Evolutionary conservation across 1,284 basidiomycete species (phyloP).

Genomic region (Apiotrichum laibachii): DNA sequence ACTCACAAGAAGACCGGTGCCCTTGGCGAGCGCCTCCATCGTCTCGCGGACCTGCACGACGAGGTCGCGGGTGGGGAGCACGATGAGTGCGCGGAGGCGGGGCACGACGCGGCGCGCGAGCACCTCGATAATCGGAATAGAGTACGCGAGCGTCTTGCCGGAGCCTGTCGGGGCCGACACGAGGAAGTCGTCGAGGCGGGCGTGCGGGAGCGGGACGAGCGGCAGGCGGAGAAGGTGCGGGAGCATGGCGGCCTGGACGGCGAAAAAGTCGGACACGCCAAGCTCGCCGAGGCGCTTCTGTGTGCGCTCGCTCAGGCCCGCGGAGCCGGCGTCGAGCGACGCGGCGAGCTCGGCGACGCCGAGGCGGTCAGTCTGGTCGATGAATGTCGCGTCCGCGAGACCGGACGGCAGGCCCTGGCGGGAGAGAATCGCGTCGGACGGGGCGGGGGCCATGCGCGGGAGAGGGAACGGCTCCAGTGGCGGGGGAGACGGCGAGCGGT

Average conservation of each 20-base stretch:
- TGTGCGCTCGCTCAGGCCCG: constrained; percentile 62
- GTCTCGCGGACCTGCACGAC: constrained; percentile 90
- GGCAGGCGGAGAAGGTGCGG: constrained; percentile 40
- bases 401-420: constrained; percentile 75
- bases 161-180: constrained; percentile 98
- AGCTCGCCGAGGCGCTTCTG: constrained; percentile 66
- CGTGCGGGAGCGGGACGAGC: constrained; percentile 64
- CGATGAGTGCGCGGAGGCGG: constrained; percentile 82
- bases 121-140: constrained; percentile 85
- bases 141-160: constrained; percentile 94
- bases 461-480: constrained; percentile 62
- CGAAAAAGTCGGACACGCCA: constrained; percentile 78
- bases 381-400: constrained; percentile 66
- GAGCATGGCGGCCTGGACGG: constrained; percentile 53
- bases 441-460: constrained; percentile 66
- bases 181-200: constrained; percentile 76
- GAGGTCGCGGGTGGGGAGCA: constrained; percentile 93
- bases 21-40: constrained; percentile 78
- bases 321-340: constrained; percentile 44
- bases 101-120: constrained; percentile 71
- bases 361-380: constrained; percentile 60
- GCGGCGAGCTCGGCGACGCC: constrained; percentile 54
- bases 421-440: constrained; percentile 65
- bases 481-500: constrained; percentile 28
- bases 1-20: constrained; percentile 76